Evolutionary conservation across 2,329 filamentous ascomycete genomes (phyloP).

Genomic region (Colletotrichum orchidophilum): DNA sequence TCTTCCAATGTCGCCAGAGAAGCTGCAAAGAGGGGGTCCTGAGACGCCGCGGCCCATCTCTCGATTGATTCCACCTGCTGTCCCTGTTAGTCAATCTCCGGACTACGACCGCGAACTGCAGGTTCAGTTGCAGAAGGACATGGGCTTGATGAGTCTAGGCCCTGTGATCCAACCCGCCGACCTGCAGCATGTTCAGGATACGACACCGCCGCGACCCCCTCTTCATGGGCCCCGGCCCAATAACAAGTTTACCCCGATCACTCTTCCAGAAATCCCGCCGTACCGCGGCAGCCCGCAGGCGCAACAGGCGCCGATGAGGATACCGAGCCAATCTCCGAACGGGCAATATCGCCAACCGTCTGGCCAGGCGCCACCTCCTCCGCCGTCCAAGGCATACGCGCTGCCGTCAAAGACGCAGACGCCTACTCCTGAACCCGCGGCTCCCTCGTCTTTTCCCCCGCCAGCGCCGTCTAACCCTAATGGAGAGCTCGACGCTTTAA

Average conservation of each 20-base stretch:
- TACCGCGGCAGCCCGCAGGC: conserved; percentile 52
- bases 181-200: not conserved
- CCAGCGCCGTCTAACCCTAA: conserved; percentile 66
- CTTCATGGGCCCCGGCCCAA: conserved; percentile 45
- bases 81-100: conserved; percentile 59
- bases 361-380: conserved; percentile 29
- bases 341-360: conserved; percentile 37
- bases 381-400: conserved; percentile 37
- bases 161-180: conserved; percentile 42
- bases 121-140: conserved; percentile 71
- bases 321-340: conserved; percentile 31
- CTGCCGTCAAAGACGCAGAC: conserved; percentile 44
- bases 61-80: conserved; percentile 55
- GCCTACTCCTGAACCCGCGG: conserved; percentile 43
- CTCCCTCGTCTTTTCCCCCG: conserved; percentile 63
- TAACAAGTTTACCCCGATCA: conserved; percentile 52
- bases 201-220: conserved; percentile 34
- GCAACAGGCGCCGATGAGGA: conserved; percentile 39
- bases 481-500: conserved; percentile 84
- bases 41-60: conserved; percentile 58
- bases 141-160: conserved; percentile 64
- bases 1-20: conserved; percentile 67
- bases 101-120: conserved; percentile 71
- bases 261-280: conserved; percentile 64
- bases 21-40: conserved; percentile 44